A percentile compares a stretch with the other conserved stretches of the same genome.
Conservation (phyloP, 2,329 filamentous ascomycete species). For the Mariannaea elegans region DNA sequence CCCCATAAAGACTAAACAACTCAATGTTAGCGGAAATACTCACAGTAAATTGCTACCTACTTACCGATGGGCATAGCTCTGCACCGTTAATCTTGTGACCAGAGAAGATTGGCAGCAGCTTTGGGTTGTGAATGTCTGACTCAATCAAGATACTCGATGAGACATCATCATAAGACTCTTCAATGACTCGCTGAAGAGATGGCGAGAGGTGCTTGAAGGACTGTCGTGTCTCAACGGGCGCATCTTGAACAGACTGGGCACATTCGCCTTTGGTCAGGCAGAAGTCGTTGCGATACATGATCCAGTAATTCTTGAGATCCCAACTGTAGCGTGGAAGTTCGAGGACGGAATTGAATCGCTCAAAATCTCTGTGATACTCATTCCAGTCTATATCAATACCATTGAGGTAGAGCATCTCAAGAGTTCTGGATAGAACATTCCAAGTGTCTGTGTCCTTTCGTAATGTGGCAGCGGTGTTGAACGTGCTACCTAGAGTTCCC, state of each 20-base stretch:
- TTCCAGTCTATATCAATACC: constrained; percentile 73
- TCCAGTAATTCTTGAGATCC: constrained; percentile 77
- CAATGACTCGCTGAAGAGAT: constrained; percentile 31
- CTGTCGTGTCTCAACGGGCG: not conserved
- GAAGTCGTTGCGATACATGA: constrained; percentile 74
- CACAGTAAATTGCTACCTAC: constrained; percentile 41
- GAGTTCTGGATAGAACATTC: constrained; percentile 67
- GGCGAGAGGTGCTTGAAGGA: constrained; percentile 29
- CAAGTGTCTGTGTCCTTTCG: constrained; percentile 72
- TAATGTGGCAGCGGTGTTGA: constrained; percentile 65
- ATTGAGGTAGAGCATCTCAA: constrained; percentile 66
- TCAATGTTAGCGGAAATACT: not conserved
- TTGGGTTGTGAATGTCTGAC: constrained; percentile 28
- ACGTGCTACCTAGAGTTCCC: constrained; percentile 62
- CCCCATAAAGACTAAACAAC: constrained; percentile 27
- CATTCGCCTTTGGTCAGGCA: constrained; percentile 69
- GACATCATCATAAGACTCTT: constrained; percentile 21
- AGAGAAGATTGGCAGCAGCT: constrained; percentile 23
- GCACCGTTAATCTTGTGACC: constrained; percentile 33
- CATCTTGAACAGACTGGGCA: not conserved
- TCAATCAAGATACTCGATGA: constrained; percentile 25
- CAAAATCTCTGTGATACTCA: constrained; percentile 69
- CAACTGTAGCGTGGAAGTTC: constrained; percentile 75
- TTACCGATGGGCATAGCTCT: constrained; percentile 30
- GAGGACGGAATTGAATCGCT: constrained; percentile 57